Evolutionary conservation across 202 grass and related monocot species (phyloP), one percentile per base, ranked within the genome.

Genomic region (Digitaria exilis): DNA sequence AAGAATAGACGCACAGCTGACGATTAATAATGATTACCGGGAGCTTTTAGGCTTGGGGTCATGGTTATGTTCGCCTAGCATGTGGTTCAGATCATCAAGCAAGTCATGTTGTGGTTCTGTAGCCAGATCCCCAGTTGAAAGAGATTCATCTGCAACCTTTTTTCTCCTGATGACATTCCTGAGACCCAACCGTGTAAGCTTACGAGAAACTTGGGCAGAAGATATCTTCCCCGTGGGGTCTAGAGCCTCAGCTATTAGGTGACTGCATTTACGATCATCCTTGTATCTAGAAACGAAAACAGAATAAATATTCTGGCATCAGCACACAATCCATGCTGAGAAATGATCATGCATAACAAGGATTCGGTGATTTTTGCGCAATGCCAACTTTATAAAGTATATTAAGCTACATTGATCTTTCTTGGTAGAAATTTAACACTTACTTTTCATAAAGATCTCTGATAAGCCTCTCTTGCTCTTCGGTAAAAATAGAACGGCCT

Each of bases 221-320:
- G 90, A 72, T 90, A 97, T 90, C 84, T 88, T 89, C 52, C 92
- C 88, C 42, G 83, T 88, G 76, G 95, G 79, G 81, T 95, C 88
- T 86, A 98, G 85, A 80, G 95, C 92, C 83, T 92, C 85, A 77
- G 95, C 92, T 85, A 95, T 98, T 24, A 93, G 74, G 81, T 77
- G 88, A 72, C 76, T 87, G 69, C 89, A 98, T 85, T 81, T 86
- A 6, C 79, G 81, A 16, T 95, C 92, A 82, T 91, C 95, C 83
- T 94, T 93, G 26, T 92, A 82, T 86, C 96, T 98, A 75, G 25
- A 89, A 89, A 92, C 26, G 73, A 61, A 50, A 65, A 86, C 86
- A 64, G 74, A 61, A 80, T 22, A 77, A 65, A 81, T 14, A 80
- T 45, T 82, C 58, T 65, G 31, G 51, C 55, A 76, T 75, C 74